Evolutionary conservation across 768 basidiomycete species (phyloP), one percentile per base, ranked within the genome.

Genomic region (Auriscalpium microsporum): DNA sequence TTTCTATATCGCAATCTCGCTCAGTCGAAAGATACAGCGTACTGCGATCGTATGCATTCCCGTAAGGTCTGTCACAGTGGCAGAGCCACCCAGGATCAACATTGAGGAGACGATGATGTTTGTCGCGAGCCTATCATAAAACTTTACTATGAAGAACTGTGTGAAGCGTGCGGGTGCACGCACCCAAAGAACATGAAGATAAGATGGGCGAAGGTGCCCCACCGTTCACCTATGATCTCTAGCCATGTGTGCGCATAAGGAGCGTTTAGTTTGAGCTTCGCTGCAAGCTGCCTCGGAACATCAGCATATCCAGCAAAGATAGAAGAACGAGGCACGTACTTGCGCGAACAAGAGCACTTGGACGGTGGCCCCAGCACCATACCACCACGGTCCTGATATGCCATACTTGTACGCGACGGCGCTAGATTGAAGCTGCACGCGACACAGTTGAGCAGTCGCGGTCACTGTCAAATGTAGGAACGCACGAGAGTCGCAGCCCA

Each of bases 281-380:
- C 89, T 0, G 94, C 90, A 46, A 94, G 76, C 81, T 90, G 69
- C 17, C 33, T 4, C 4, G 45, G 42, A 36, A 19, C 10, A 13
- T 56, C 28, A 54, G 46, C 14, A 44, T 55, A 17, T 35, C n/a
- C 19, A 40, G 16, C 33, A 9, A 36, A 17, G 19, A 23, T 14
- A 4, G 19, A 21, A 11, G 38, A 9, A 21, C 7, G 19, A 10
- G 19, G 16, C 36, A 61, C 72, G 10, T 42, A 83, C 83, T 78
- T 82, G 80, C 8, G 92, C 91, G 64, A 97, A 96, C n/a, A 96
- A 81, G 28, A 94, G 75, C 54, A 96, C 83, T 65, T 91, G 90
- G 23, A 92, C 82, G 0, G 86, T 87, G 21, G 90, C 92, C n/a
- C 91, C 92, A 36, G 87, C 81, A 7, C 88, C 92, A 62, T 94